Evolutionary conservation across 2,329 filamentous ascomycete genomes (phyloP).

Genomic region (Arthrocladium fulminans): DNA sequence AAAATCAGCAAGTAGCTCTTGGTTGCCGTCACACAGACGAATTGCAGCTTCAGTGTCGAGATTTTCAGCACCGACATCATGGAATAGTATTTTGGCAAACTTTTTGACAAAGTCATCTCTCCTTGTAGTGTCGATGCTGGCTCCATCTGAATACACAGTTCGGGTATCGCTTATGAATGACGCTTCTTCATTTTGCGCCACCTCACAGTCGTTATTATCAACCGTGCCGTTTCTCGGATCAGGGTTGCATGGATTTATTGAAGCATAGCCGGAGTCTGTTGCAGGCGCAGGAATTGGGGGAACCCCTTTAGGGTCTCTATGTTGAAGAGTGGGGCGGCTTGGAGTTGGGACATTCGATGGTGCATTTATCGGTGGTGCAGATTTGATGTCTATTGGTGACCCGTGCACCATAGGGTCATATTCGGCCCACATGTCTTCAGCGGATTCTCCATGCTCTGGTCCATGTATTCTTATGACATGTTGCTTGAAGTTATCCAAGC

Average conservation of each 20-base stretch:
- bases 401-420: not conserved
- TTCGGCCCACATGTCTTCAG: not conserved
- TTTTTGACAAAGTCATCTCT: not conserved
- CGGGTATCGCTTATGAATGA: not conserved
- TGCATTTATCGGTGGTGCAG: not conserved
- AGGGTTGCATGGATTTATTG: no score
- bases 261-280: slow-evolving; percentile 1
- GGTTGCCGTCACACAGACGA: not conserved
- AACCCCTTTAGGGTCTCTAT: not conserved
- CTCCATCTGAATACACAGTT: not conserved
- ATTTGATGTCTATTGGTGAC: not conserved
- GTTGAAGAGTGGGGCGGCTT: not conserved
- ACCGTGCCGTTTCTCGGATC: not conserved
- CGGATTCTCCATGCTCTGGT: not conserved
- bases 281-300: no score
- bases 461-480: slow-evolving; percentile 63
- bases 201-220: not conserved
- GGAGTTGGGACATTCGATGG: not conserved
- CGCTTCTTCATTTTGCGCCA: not conserved
- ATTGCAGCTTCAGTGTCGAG: not conserved
- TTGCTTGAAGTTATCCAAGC: slow-evolving; percentile 74
- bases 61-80: not conserved
- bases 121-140: not conserved
- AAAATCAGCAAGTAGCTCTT: not conserved
- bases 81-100: not conserved